Conservation (phyloP, 2,329 filamentous ascomycete species). For the Sporothrix humicola region DNA sequence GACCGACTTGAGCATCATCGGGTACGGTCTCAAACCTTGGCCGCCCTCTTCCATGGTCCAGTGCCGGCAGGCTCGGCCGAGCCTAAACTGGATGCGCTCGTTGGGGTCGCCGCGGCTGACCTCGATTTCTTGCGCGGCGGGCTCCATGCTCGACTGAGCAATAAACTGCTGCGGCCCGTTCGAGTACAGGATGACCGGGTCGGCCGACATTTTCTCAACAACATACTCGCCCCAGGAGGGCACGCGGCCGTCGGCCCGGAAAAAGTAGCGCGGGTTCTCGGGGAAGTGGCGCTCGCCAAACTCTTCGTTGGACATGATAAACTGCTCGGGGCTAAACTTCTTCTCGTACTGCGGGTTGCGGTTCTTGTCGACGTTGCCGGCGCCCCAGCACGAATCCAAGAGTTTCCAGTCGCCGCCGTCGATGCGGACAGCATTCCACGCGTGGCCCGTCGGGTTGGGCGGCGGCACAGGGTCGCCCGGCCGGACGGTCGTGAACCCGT, state of each 20-base stretch:
- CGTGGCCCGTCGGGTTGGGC: slow-evolving; percentile 69
- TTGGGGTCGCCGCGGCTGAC: slow-evolving; percentile 61
- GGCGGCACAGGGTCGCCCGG: slow-evolving; percentile 70
- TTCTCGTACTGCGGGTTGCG: slow-evolving; percentile 66
- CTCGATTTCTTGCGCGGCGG: slow-evolving; percentile 51
- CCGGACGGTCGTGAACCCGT: slow-evolving; percentile 67
- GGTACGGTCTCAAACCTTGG: slow-evolving; percentile 68
- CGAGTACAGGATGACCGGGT: slow-evolving; percentile 55
- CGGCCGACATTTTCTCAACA: slow-evolving; percentile 61
- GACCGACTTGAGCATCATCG: slow-evolving; percentile 72
- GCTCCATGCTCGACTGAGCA: slow-evolving; percentile 65
- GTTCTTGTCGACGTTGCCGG: slow-evolving; percentile 67
- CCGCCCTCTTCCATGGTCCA: slow-evolving; percentile 77
- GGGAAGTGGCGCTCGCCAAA: slow-evolving; percentile 87
- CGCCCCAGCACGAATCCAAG: slow-evolving; percentile 91
- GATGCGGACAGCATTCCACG: slow-evolving; percentile 91
- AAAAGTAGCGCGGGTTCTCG: slow-evolving; percentile 69
- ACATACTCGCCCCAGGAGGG: slow-evolving; percentile 84
- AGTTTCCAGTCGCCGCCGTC: slow-evolving; percentile 91
- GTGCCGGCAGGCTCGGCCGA: slow-evolving; percentile 79
- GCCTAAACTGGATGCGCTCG: slow-evolving; percentile 74
- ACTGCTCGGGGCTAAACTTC: slow-evolving; percentile 68
- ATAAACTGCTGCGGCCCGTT: slow-evolving; percentile 58
- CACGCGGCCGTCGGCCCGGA: slow-evolving; percentile 71
- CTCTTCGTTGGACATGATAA: slow-evolving; percentile 70